These are phyloP conservation scores for Botrytis elliptica DNA, from an alignment of 2,329 filamentous ascomycete genomes.

Conservation along the genomic window DNA sequence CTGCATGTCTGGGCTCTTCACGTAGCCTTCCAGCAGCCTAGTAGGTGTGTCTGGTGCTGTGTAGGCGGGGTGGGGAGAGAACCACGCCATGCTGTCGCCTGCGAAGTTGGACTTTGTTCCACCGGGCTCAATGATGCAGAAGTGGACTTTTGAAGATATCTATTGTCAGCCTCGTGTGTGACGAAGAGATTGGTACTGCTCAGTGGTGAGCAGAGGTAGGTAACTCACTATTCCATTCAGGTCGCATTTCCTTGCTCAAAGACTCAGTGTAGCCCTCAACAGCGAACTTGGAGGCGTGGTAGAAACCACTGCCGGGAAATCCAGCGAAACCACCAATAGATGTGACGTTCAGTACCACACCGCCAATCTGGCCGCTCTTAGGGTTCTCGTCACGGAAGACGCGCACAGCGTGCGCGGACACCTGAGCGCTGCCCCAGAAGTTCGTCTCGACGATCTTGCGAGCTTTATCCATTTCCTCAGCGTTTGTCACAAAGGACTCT, in stretches of 20 bases:
- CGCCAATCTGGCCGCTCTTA: not conserved
- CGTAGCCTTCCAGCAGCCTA: not conserved
- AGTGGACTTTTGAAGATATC: not conserved
- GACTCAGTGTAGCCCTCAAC: slow-evolving; percentile 41
- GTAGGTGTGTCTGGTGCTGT: not conserved
- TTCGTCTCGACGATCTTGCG: slow-evolving; percentile 7
- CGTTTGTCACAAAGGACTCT: no score
- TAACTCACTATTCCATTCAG: slow-evolving; percentile 42
- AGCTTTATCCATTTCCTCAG: not conserved
- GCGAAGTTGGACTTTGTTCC: not conserved
- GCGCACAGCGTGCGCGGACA: slow-evolving; percentile 17
- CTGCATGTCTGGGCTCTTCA: not conserved
- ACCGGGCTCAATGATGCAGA: not conserved
- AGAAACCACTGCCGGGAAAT: slow-evolving; percentile 10
- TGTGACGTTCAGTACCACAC: slow-evolving; percentile 16
- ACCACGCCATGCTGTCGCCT: not conserved
- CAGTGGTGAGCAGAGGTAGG: not conserved
- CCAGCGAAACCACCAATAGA: slow-evolving; percentile 12
- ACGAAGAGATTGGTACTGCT: not conserved
- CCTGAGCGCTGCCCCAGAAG: slow-evolving; percentile 17
- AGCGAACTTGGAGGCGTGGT: slow-evolving; percentile 40
- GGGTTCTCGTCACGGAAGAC: slow-evolving; percentile 8
- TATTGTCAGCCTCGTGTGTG: not conserved
- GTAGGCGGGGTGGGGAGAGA: not conserved
- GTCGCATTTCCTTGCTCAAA: slow-evolving; percentile 38